Conservation (phyloP, 495 filamentous ascomycete species). For the Penicillium desertorum region DNA sequence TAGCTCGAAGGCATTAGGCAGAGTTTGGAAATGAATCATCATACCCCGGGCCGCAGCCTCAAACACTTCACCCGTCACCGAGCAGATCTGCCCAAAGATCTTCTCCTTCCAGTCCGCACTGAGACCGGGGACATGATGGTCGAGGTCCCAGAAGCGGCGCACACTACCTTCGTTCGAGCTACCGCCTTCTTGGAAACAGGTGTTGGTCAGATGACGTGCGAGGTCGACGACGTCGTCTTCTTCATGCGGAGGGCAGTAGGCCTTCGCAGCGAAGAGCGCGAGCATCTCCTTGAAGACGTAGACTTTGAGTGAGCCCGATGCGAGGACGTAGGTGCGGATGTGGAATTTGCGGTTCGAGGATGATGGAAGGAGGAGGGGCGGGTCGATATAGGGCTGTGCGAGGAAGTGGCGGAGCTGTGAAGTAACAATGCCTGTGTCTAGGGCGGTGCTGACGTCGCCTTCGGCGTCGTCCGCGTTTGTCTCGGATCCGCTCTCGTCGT, state of each 20-base stretch:
- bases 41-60: conserved; percentile 79
- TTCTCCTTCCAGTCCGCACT: conserved; percentile 52
- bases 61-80: conserved; percentile 71
- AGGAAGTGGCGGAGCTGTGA: conserved; percentile 95
- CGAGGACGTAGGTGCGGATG: conserved; percentile 85
- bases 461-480: conserved; percentile 36
- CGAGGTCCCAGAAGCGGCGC: conserved; percentile 67
- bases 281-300: conserved; percentile 91
- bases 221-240: conserved; percentile 55
- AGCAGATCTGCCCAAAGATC: conserved; percentile 71
- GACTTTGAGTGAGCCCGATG: conserved; percentile 70
- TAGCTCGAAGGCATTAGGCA: conserved; percentile 85
- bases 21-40: conserved; percentile 86
- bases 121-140: conserved; percentile 40
- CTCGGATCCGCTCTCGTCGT: conserved; percentile 39
- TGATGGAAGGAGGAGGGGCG: conserved; percentile 73
- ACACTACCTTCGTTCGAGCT: conserved; percentile 59
- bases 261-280: conserved; percentile 77
- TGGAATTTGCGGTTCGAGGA: conserved; percentile 82
- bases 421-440: conserved; percentile 63
- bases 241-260: conserved; percentile 55
- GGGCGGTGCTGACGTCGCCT: conserved; percentile 27
- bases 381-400: conserved; percentile 92
- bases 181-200: conserved; percentile 75
- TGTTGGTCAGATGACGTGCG: conserved; percentile 83